phyloP scores from a whole-genome alignment of 192 early-diverging fungal species.

The Polychytrium aggregatum region DNA sequence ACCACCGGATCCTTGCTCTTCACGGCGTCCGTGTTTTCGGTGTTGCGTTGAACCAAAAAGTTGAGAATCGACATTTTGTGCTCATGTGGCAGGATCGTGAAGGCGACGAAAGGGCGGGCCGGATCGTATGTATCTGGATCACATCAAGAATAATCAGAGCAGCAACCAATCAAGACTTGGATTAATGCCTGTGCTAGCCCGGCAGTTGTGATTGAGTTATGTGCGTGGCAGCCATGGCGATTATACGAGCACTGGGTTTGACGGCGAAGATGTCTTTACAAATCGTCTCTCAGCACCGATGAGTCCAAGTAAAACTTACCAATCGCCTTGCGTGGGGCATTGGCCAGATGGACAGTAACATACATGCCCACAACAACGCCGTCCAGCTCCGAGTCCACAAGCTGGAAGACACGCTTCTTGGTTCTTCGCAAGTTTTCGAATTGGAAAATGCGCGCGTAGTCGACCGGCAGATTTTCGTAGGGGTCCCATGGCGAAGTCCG shows the following conservation, averaged over 20 bases:
- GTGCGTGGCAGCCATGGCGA: background rate
- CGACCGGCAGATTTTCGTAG: conserved; percentile 93
- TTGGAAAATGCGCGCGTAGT: conserved; percentile 94
- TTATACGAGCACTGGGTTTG: background rate
- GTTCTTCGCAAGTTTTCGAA: conserved; percentile 82
- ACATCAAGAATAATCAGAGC: too few relatives aligned
- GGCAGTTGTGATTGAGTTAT: too few relatives aligned
- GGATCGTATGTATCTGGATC: too few relatives aligned
- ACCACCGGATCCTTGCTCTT: conserved; percentile 90
- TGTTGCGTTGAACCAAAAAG: conserved; percentile 58
- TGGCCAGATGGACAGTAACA: conserved; percentile 58
- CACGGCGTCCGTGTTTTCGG: conserved; percentile 56
- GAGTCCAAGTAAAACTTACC: conserved; percentile 5
- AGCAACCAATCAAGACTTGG: too few relatives aligned
- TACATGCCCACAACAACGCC: conserved; percentile 55
- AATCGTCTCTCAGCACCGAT: background rate
- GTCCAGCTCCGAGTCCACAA: conserved; percentile 26
- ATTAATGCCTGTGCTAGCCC: too few relatives aligned
- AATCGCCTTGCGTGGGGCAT: conserved; percentile 6
- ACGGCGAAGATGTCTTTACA: too few relatives aligned
- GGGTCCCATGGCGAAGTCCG: conserved; percentile 96
- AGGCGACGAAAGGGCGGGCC: conserved; percentile 34
- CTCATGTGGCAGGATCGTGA: conserved; percentile 78
- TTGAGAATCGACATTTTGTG: conserved; percentile 88
- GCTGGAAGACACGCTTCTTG: conserved; percentile 62